Conservation (phyloP, 495 filamentous ascomycete genomes). For the Penicillium manginii region DNA sequence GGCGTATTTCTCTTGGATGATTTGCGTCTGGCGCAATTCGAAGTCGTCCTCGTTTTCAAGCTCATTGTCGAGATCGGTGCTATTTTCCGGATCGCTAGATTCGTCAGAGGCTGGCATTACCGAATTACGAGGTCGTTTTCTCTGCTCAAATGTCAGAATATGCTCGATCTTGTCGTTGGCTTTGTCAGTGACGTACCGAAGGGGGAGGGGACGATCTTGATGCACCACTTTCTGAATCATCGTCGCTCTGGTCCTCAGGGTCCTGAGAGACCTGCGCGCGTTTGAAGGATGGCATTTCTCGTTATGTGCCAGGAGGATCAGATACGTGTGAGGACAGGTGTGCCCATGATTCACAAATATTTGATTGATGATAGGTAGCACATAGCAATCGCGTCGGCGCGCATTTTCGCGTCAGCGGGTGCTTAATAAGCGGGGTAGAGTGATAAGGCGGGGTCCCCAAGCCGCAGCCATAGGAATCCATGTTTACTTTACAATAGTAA, state of each 20-base stretch:
- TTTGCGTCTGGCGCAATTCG: conserved; percentile 73
- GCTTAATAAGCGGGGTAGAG: conserved; percentile 14
- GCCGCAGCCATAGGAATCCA: background rate
- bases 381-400: conserved; percentile 15
- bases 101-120: conserved; percentile 27
- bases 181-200: conserved; percentile 39
- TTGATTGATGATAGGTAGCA: conserved; percentile 1
- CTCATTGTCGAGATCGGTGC: conserved; percentile 36
- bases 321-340: background rate
- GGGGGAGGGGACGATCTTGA: conserved; percentile 45
- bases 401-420: conserved; percentile 17
- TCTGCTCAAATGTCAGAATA: conserved; percentile 22
- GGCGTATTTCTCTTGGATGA: conserved; percentile 61
- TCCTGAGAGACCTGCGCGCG: conserved; percentile 49
- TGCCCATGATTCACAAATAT: conserved; percentile 11
- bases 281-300: conserved; percentile 51
- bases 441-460: background rate
- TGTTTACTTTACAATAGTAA: background rate
- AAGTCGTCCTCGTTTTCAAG: conserved; percentile 53
- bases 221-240: conserved; percentile 38
- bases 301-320: background rate
- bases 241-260: conserved; percentile 46
- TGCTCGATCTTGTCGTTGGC: background rate
- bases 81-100: conserved; percentile 30
- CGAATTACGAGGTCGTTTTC: conserved; percentile 43